Evolutionary conservation across 257 asterid genomes (phyloP), one percentile per base, ranked within the genome.

Genomic region (Penstemon davidsonii): DNA sequence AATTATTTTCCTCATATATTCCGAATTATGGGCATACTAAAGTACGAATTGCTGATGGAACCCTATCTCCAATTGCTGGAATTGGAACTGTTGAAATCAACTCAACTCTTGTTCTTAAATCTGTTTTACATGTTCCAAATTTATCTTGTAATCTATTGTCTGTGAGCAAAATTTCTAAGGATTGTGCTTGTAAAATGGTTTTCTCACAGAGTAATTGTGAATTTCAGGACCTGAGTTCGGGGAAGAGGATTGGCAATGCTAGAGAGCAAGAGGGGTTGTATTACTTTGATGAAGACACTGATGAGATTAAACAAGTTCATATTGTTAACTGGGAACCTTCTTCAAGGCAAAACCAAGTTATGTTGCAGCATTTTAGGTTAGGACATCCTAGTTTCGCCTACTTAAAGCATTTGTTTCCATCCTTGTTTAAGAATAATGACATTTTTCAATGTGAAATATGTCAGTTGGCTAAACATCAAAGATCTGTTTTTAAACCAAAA

Each of bases 211-310:
- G n/a, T n/a, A 11, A 5, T 7, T 55, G 73, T 68, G 57, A 8
- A 55, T 68, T 68, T 56, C 73, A 68, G 47, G 65, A 44, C 4
- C 12, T 33, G 50, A 33, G 45, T 12, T 45, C 59, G 41, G 51
- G 54, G 38, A 58, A 18, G 60, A 50, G 2, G 44, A 47, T 59
- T 57, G 18, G 19, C 57, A 69, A 44, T 47, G 59, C 61, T 47
- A 9, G 60, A 10, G 41, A 25, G 13, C 47, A 47, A 5, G 11
- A 9, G 2, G 74, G 67, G 5, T 60, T 60, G 46, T 59, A 69
- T 10, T 47, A 5, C 68, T 47, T 46, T 19, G 25, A 19, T 19
- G 25, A 19, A 19, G 25, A 1, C 25, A 19, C 25, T 19, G 25
- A 19, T 19, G 25, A 19, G 25, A 19, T 19, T 19, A 19, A 19